phyloP scores from a whole-genome alignment of 345 rosid species.

The Moricandia arvensis region DNA sequence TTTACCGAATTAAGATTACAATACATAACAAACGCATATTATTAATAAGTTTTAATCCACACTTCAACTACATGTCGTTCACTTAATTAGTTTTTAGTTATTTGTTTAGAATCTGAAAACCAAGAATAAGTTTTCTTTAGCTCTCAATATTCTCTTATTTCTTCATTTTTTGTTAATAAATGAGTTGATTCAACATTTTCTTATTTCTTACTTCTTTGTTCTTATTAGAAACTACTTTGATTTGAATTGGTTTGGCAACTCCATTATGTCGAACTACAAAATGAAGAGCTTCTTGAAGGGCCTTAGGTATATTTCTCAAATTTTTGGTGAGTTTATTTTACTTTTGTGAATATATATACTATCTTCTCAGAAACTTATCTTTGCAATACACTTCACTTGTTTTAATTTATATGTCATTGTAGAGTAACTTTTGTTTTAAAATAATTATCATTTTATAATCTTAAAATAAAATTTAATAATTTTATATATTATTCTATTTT shows the following conservation, averaged over 20 bases:
- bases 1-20: conserved; percentile 27
- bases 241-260: background rate
- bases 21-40: background rate
- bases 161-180: background rate
- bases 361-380: background rate
- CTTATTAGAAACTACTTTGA: background rate
- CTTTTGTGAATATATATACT: background rate
- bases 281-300: conserved; percentile 71
- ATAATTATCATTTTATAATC: too few species aligned
- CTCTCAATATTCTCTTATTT: conserved; percentile 8
- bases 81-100: conserved; percentile 15
- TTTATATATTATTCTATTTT: too few species aligned
- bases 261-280: conserved; percentile 52
- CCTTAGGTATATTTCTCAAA: conserved; percentile 67
- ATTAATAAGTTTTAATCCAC: background rate
- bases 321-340: conserved; percentile 52
- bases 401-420: too few species aligned
- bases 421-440: too few species aligned
- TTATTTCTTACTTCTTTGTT: background rate
- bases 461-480: too few species aligned
- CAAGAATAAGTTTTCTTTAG: conserved; percentile 23
- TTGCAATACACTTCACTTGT: background rate
- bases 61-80: conserved; percentile 20
- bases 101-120: conserved; percentile 5
- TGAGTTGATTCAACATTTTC: background rate